Conservation (phyloP, 169 alveolate genomes). For the Plasmodium vinckei region DNA sequence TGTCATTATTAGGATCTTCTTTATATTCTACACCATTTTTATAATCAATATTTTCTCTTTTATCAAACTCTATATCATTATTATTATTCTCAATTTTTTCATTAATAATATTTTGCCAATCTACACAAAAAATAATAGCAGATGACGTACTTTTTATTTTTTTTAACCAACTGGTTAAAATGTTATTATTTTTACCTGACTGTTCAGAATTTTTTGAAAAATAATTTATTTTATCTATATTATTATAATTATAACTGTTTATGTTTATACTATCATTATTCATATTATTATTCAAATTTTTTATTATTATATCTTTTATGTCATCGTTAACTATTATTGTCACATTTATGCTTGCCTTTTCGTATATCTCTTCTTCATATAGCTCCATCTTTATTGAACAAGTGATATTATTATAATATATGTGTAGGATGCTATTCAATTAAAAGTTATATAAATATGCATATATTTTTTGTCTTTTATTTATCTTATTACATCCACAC, state of each 20-base stretch:
- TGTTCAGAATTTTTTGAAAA: constrained; percentile 1
- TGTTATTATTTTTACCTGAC: not conserved
- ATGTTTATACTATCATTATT: constrained; percentile 41
- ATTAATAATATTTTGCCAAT: constrained; percentile 60
- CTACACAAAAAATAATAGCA: constrained; percentile 66
- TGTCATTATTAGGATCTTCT: not conserved
- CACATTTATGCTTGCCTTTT: constrained; percentile 54
- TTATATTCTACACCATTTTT: not conserved
- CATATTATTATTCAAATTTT: constrained; percentile 49
- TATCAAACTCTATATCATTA: not conserved
- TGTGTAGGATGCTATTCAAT: too few species aligned
- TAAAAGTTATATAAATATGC: not conserved
- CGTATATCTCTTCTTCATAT: constrained; percentile 50
- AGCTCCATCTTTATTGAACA: constrained; percentile 30
- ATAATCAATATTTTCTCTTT: not conserved
- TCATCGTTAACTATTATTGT: constrained; percentile 48
- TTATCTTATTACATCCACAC: too few species aligned
- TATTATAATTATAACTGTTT: constrained; percentile 64
- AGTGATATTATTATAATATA: not conserved
- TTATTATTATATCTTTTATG: constrained; percentile 55
- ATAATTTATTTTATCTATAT: constrained; percentile 37
- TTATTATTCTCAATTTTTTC: not conserved
- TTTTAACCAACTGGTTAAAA: constrained; percentile 34
- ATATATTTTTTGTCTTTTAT: not conserved
- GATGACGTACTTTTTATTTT: constrained; percentile 51